phyloP scores from a whole-genome alignment of 345 rosid genomes.

The Melastoma malabathricum region DNA sequence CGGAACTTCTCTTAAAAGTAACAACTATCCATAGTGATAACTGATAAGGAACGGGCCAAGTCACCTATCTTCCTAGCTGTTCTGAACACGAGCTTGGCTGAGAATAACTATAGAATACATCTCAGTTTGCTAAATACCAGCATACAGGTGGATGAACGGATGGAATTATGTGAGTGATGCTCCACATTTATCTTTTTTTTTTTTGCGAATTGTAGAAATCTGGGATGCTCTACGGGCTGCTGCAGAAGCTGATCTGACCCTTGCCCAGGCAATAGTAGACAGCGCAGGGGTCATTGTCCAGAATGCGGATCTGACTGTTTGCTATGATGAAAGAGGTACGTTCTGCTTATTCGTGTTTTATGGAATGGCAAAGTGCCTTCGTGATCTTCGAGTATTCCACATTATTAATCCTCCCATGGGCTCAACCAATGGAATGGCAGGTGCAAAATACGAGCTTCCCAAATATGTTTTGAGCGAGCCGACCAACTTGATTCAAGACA shows the following conservation, averaged over 20 bases:
- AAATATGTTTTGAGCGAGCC: conserved; percentile 90
- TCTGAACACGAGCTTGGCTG: no score
- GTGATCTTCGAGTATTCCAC: conserved; percentile 2
- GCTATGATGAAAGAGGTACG: conserved; percentile 91
- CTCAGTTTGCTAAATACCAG: no score
- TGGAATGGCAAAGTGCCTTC: not conserved
- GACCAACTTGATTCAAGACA: conserved; percentile 59
- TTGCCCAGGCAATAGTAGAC: conserved; percentile 72
- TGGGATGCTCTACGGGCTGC: conserved; percentile 97
- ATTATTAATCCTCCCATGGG: not conserved
- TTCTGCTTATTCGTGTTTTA: not conserved
- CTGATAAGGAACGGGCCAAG: no score
- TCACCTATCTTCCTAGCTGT: no score
- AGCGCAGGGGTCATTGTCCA: conserved; percentile 84
- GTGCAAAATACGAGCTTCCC: conserved; percentile 89
- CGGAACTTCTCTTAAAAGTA: no score
- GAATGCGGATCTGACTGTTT: conserved; percentile 58
- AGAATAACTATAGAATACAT: no score
- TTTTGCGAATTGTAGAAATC: conserved; percentile 33
- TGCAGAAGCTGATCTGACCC: conserved; percentile 54
- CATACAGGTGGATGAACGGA: no score
- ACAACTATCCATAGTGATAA: no score
- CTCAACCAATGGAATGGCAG: conserved; percentile 21
- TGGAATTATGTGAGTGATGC: no score
- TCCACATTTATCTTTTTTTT: no score